Percentiles rank a stretch among this genome's conserved stretches.
phyloP scores from a whole-genome alignment of 129 eudicot genomes.

The Lonicera japonica region DNA sequence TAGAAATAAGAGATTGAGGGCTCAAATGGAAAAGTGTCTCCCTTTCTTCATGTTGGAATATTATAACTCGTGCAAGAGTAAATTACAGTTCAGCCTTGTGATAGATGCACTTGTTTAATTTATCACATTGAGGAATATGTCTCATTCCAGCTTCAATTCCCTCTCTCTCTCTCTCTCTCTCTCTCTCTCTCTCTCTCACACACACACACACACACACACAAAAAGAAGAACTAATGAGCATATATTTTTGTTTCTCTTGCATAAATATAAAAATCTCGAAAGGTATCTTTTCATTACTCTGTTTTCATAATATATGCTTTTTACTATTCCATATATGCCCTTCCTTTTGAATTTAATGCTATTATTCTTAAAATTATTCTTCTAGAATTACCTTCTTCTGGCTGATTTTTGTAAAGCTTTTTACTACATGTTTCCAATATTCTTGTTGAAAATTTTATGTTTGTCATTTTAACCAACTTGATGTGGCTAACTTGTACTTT shows the following conservation, averaged over 20 bases:
- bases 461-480: background rate
- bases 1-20: too few relatives aligned
- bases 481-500: background rate
- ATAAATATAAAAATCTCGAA: too few relatives aligned
- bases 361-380: background rate
- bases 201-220: too few relatives aligned
- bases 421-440: background rate
- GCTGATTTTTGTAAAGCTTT: background rate
- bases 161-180: background rate
- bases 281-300: too few relatives aligned
- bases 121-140: conserved; percentile 14
- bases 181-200: background rate
- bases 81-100: background rate
- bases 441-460: background rate
- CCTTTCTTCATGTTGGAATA: conserved; percentile 6
- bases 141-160: conserved; percentile 11
- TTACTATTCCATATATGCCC: background rate
- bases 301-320: background rate
- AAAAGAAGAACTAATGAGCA: too few relatives aligned
- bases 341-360: background rate
- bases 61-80: background rate
- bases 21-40: background rate
- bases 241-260: too few relatives aligned
- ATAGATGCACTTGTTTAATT: conserved; percentile 6
- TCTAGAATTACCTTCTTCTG: background rate